Evolutionary conservation across 2,329 filamentous ascomycete genomes (phyloP), one percentile per base, ranked within the genome.

Genomic region (Aureobasidium melanogenum): DNA sequence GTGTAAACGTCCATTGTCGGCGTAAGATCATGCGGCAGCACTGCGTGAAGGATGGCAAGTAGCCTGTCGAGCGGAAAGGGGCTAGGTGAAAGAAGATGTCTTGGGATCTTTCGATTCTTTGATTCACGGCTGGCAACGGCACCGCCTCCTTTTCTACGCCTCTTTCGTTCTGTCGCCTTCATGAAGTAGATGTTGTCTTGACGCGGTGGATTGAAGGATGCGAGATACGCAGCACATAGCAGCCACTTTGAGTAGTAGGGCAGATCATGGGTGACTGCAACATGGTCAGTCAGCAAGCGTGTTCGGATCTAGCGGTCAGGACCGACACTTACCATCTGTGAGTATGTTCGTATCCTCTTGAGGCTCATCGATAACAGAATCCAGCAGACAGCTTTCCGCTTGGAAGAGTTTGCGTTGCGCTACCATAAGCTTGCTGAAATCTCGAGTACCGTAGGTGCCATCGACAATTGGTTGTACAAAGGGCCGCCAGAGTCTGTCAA

Each of bases 391-490:
- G n/a, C 77, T 74, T 69, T 92, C 88, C 67, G 89, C 84, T 67
- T 91, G 87, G 70, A 93, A 89, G 36, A 89, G 79, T 0, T 80
- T 77, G 17, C 88, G 80, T 28, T 86, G 83, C 1, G 85, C 83
- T 52, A 93, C 86, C 61, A 97, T 82, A 8, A 99, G 79, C 64
- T 89, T 87, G 15, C 89, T 87, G 74, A 97, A 97, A 69, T 97
- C 91, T 67, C 88, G 86, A 10, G 88, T 84, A 1, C 82, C 82
- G 67, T 88, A 85, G 9, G 88, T 86, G n/a, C 88, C 88, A 1
- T 85, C 83, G 1, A 86, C 74, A 26, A 97, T 82, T 0, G 93
- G 93, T 7, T 84, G 82, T 0, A 89, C 86, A 73, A 99, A 97
- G 4, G 86, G 83, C 12, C 87, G 86, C 94, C 94, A 99, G 22